Base-by-base conservation (phyloP, 768 basidiomycete genomes). In the Boletus rufocinnamomeus region DNA sequence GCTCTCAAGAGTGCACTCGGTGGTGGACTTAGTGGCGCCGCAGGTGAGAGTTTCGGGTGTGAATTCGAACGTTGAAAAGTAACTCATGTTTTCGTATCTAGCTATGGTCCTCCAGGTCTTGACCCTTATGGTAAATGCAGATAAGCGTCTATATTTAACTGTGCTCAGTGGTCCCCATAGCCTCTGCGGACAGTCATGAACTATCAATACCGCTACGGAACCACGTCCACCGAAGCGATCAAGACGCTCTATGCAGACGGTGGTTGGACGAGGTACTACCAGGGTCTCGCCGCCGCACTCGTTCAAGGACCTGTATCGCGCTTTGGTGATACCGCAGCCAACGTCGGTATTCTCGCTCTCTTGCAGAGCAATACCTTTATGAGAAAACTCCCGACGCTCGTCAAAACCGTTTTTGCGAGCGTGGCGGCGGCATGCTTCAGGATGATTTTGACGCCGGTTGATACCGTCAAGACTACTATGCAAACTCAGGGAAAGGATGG, bases 121-220 rank as follows among this genome's bases (percentile, higher is more conserved):
- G 51, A 84, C 87, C 1, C 81, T 96, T 58, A 97, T 97, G 94
- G 77, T 75, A 62, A 50, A 58, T 47, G 3, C 32, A 27, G 43
- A 28, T 35, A 17, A 34, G 25, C 28, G 6, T 23, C 3, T 27
- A 30, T 30, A 38, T 16, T 41, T 23, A 25, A 51, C 23, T 44
- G 2, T 47, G 16, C 47, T 34, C 56, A 59, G 43, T 59, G 14
- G 27, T 38, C n/a, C 30, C 48, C 44, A 14, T 54, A 89, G 89
- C 94, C 93, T 6, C 74, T 96, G n/a, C 84, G 93, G n/a, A 97
- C 95, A 3, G 82, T 95, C 55, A 98, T 98, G 96, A 98, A 98
- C 78, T 97, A 91, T 69, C 93, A 95, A 75, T 94, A 95, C 71
- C 84, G 88, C 53, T 95, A 85, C 69, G 95, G 95, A n/a, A 88